These are phyloP conservation scores for Linum trigynum DNA, from an alignment of 345 rosid genomes.

Conservation along the genomic window DNA sequence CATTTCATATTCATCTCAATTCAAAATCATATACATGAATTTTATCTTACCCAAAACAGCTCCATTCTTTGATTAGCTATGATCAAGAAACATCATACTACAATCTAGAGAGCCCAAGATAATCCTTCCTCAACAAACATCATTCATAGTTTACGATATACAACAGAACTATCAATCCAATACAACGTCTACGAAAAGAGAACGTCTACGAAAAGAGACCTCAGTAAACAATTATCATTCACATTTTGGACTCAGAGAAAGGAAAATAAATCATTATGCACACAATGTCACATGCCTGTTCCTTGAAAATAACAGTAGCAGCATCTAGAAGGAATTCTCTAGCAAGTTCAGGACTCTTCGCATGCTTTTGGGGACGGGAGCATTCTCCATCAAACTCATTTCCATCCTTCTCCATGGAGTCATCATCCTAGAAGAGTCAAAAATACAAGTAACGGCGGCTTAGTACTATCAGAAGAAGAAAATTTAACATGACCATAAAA, in stretches of 20 bases:
- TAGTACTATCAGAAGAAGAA: neutral
- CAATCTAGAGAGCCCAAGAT: neutral
- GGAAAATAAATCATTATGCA: constrained; percentile 9
- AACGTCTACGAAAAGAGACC: neutral
- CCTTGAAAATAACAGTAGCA: constrained; percentile 88
- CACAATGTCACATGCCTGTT: constrained; percentile 52
- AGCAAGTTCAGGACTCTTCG: constrained; percentile 99
- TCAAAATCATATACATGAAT: neutral
- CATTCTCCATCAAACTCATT: constrained; percentile 96
- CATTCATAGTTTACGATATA: neutral
- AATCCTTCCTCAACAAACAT: neutral
- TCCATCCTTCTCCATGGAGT: constrained; percentile 85
- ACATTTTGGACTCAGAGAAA: constrained; percentile 4
- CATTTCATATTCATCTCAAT: constrained; percentile 6
- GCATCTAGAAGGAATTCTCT: constrained; percentile 99
- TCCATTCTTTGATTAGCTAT: neutral
- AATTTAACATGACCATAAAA: neutral
- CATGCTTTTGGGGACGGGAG: constrained; percentile 96
- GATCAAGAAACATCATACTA: neutral
- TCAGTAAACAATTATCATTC: neutral
- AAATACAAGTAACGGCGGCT: neutral
- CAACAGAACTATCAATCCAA: neutral
- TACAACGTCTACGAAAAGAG: too few species aligned
- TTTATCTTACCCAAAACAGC: neutral
- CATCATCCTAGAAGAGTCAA: constrained; percentile 65